These are phyloP conservation scores for Fragaria vesca DNA, from an alignment of 306 rosid species.

Conservation along the genomic window DNA sequence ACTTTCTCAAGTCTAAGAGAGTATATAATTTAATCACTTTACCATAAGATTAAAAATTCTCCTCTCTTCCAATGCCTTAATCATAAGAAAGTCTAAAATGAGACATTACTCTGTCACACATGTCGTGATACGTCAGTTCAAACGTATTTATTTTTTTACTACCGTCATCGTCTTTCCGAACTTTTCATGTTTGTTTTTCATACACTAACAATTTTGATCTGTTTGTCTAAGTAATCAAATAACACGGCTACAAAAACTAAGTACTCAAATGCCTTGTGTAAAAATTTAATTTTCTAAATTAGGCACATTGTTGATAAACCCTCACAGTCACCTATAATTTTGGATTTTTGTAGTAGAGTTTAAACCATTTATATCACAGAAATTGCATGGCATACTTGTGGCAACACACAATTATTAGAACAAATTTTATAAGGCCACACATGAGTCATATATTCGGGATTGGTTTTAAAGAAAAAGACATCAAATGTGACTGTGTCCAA, in stretches of 20 bases:
- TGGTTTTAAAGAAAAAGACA: not conserved
- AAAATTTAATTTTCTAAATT: not conserved
- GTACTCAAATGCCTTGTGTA: not conserved
- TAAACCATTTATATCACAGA: not conserved
- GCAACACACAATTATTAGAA: not conserved
- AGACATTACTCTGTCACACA: not conserved
- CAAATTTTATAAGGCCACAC: not conserved
- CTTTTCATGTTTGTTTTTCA: too few species aligned
- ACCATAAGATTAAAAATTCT: slow-evolving; percentile 19
- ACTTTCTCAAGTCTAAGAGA: slow-evolving; percentile 26
- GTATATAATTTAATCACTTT: slow-evolving; percentile 21
- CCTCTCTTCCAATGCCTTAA: not conserved
- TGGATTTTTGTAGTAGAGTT: not conserved
- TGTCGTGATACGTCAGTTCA: too few species aligned
- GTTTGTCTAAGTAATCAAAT: not conserved
- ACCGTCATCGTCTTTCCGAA: too few species aligned
- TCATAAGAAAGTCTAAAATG: not conserved
- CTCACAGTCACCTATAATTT: not conserved
- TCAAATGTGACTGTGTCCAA: not conserved
- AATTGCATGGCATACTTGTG: slow-evolving; percentile 4
- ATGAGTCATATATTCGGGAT: not conserved
- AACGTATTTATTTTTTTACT: too few species aligned
- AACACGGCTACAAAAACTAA: not conserved
- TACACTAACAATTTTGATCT: not conserved
- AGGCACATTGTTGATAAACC: not conserved